Evolutionary conservation across 2,329 filamentous ascomycete species (phyloP), one percentile per base, ranked within the genome.

Genomic region (Penicillium hordei): DNA sequence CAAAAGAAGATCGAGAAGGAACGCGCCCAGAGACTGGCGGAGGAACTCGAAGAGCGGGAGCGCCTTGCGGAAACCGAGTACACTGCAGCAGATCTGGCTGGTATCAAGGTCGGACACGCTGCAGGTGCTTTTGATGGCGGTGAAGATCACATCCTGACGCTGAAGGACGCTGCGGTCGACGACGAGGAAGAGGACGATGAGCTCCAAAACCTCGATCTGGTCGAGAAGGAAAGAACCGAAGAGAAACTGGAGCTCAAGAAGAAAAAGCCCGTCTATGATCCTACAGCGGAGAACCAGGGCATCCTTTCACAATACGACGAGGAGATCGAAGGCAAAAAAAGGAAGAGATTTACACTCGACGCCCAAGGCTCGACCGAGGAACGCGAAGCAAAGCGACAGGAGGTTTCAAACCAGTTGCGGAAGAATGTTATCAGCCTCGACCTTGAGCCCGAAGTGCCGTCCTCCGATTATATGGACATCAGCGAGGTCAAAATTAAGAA

Each of bases 241-340:
- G 90, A 97, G 68, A 88, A 85, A 65, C 78, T 97, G 13, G 87
- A 94, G 42, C 77, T 93, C 40, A 96, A 97, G 79, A 97, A 96
- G 82, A 91, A 92, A 75, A 90, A 89, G 70, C 88, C 89, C 0
- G 87, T 87, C 1, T 99, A 99, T 74, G 91, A 99, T 67, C 93
- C 93, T 0, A 88, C 88, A 34, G 88, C 89, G 29, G 83, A 83
- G 25, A 88, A 84, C 13, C 80, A 87, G 57, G 82, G 82, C 19
- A 86, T 99, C 25, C 78, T 99, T 42, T 86, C 90, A 15, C 93
- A 99, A 66, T 99, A 99, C 70, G 94, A 97, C 67, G 94, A 97
- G 63, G 93, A 96, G 70, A 95, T 97, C 52, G 85, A 89, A 36
- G 92, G 92, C 55, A 96, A 96, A 76, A 94, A 95, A 78, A 80